Evolutionary conservation across 345 rosid genomes (phyloP), one percentile per base, ranked within the genome.

Genomic region (Geranium rotundifolium): DNA sequence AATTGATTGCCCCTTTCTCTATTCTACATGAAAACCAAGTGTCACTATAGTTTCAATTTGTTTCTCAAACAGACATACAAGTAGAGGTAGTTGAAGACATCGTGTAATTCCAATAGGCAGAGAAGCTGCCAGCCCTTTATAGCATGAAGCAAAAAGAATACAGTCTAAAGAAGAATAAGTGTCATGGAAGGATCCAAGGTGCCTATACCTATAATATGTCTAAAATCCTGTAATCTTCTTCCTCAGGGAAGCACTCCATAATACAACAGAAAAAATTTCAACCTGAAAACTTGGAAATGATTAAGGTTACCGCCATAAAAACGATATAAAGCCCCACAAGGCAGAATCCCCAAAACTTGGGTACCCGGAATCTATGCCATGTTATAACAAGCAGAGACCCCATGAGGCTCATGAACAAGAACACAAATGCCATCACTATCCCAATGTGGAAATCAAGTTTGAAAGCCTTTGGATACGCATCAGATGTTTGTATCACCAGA

Each of bases 341-440:
- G 80, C 88, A 93, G 71, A 93, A 81, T 29, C 99, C 99, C 97
- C 97, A 90, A 55, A 87, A 84, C 59, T 79, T 81, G 3, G 95
- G 99, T 58, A 93, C 95, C 41, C 90, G 83, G 77, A 93, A 93
- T 75, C 97, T 85, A 69, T 76, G 80, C 99, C 99, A 93, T 50
- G 95, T 93, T 68, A 89, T 77, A 63, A 93, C 96, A 64, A 90
- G 61, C 46, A 93, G 80, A 63, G 99, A 93, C 29, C 97, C 99
- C 97, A 90, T 93, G 60, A 89, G 64, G 75, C 96, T 90, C 69
- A 84, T 71, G 62, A 89, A 73, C 86, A 93, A 77, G 89, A 93
- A 93, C 19, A 87, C 95, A 54, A 93, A 90, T 29, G 99, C 99
- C 8, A 76, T 82, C 65, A 84, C 86, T 39, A 93, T 89, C 61